Evolutionary conservation across 2,329 filamentous ascomycete species (phyloP).

Genomic region (Hymenoscyphus infarciens): DNA sequence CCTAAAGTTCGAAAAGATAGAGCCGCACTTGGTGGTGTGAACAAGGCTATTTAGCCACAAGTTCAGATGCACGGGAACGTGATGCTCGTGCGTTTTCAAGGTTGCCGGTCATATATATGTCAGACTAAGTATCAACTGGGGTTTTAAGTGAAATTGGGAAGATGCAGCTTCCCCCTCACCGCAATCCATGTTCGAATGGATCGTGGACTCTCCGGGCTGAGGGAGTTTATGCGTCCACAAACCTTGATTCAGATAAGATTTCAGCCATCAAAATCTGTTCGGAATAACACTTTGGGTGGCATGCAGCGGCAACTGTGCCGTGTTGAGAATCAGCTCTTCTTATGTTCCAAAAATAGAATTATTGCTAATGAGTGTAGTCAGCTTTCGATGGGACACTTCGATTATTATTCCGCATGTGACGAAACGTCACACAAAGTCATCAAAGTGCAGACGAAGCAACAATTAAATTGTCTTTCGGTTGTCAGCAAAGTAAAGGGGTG

Average conservation of each 20-base stretch:
- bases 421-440: background rate
- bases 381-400: constrained; percentile 2
- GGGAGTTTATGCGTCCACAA: constrained; percentile 14
- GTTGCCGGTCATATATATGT: constrained; percentile 5
- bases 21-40: background rate
- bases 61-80: constrained; percentile 1
- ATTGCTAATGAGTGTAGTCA: constrained; percentile 5
- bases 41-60: constrained; percentile 2
- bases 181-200: constrained; percentile 13
- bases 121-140: constrained; percentile 2
- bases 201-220: constrained; percentile 11
- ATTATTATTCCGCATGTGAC: constrained; percentile 3
- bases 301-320: constrained; percentile 6
- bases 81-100: constrained; percentile 3
- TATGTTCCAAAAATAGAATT: constrained; percentile 1
- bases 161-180: constrained; percentile 5
- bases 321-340: background rate
- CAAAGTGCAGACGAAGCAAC: background rate
- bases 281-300: constrained; percentile 11
- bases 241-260: constrained; percentile 24
- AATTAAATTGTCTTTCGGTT: background rate
- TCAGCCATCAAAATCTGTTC: constrained; percentile 19
- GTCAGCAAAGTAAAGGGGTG: constrained; percentile 3
- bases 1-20: background rate
- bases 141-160: background rate